phyloP scores from a whole-genome alignment of 2,329 filamentous ascomycete species.

The Sclerotinia trifoliorum region DNA sequence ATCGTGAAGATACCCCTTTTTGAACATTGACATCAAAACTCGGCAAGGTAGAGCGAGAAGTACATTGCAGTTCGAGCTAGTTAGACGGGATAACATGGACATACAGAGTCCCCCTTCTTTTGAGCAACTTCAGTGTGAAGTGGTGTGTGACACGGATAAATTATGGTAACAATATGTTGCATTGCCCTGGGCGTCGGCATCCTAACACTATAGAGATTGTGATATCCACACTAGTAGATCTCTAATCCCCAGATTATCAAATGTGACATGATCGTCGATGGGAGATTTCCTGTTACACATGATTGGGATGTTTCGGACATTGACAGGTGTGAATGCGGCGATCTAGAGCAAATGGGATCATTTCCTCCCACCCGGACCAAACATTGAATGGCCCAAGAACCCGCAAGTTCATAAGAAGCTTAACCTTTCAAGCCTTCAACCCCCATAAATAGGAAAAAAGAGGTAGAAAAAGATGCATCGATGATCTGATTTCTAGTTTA shows the following conservation, averaged over 20 bases:
- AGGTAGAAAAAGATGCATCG: background rate
- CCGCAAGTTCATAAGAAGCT: background rate
- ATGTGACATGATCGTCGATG: conserved; percentile 19
- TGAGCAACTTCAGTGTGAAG: background rate
- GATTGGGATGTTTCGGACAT: conserved; percentile 9
- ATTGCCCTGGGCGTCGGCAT: background rate
- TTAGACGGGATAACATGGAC: background rate
- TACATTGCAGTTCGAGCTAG: background rate
- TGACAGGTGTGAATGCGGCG: background rate
- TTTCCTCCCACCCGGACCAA: conserved; percentile 1
- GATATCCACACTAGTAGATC: conserved; percentile 2
- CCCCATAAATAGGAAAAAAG: background rate
- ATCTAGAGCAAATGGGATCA: conserved; percentile 8
- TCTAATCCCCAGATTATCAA: background rate
- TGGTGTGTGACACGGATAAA: conserved; percentile 1
- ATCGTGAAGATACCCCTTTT: background rate
- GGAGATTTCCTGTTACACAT: background rate
- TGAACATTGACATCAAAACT: background rate
- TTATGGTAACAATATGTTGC: background rate
- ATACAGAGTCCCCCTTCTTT: background rate
- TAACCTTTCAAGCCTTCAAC: background rate
- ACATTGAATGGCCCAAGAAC: background rate
- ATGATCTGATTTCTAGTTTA: background rate
- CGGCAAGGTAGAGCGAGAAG: background rate
- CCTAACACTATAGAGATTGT: background rate